Base-by-base conservation (phyloP, 805 yeast genomes). In the Lipomyces lipofer region DNA sequence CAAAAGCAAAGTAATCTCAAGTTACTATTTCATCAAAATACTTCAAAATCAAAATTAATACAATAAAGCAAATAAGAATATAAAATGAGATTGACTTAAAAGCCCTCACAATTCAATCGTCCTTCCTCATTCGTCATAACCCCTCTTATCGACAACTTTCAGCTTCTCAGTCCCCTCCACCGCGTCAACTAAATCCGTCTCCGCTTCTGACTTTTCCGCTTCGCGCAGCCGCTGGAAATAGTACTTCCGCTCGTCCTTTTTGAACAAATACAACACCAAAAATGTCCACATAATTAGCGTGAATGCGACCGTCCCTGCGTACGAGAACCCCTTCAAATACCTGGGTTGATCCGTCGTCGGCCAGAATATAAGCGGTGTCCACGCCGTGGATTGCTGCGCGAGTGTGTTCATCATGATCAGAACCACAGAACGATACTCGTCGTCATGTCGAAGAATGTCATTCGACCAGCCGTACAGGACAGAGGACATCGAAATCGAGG, bases 401-500 rank as follows among this genome's bases (percentile, higher is more conserved):
- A 80, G 62, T 35, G 69, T 66, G 64, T 80, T 80, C 78, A 79
- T 75, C n/a, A 73, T 63, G 27, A 79, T 79, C 56, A 81, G 70
- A 39, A 76, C 73, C 22, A 80, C 73, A 3, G 83, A 78, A 58
- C 85, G 70, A 49, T 77, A 75, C 57, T 79, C 77, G 5, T 79
- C 74, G 60, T 81, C 81, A 40, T 77, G 73, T 44, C 84, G 73
- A 51, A 81, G 77, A 35, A 81, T 80, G 66, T 79, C 84, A 59
- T 79, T 79, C 49, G 76, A 77, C 83, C 84, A 81, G 15, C 81
- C 74, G 64, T 81, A 82, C 13, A 80, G 66, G 0, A 78, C 81
- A 0, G 85, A 81, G 0, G 85, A 83, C 76, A 77, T 78, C 9
- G 84, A 81, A 79, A 82, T 77, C 6, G 83, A 83, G 52, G 77